A percentile compares a stretch with the other conserved stretches of the same genome.
phyloP scores from a whole-genome alignment of 1,284 basidiomycete genomes.

The Boletus subluridellus region DNA sequence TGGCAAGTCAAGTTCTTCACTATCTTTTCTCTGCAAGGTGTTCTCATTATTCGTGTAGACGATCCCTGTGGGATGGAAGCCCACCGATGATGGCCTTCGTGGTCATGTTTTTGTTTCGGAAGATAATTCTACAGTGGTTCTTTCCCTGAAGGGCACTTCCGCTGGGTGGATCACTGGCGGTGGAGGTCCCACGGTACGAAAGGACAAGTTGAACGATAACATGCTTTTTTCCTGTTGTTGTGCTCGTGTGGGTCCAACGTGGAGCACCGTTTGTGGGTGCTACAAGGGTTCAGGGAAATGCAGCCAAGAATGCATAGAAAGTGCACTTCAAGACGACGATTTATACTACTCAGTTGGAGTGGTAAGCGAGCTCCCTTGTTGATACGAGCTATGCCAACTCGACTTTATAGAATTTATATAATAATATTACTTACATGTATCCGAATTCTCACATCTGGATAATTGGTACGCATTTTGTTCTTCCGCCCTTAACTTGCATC shows the following conservation, averaged over 20 bases:
- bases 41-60: slow-evolving; percentile 37
- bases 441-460: slow-evolving; percentile 82
- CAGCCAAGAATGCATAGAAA: slow-evolving; percentile 69
- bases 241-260: slow-evolving; percentile 80
- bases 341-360: slow-evolving; percentile 75
- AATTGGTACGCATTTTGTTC: slow-evolving; percentile 35
- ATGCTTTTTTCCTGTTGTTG: slow-evolving; percentile 90
- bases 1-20: slow-evolving; percentile 36
- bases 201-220: slow-evolving; percentile 88
- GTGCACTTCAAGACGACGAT: slow-evolving; percentile 70
- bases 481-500: neutral
- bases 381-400: neutral
- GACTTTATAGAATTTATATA: slow-evolving; percentile 60
- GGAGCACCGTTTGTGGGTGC: slow-evolving; percentile 84
- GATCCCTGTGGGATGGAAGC: slow-evolving; percentile 84
- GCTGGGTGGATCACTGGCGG: slow-evolving; percentile 74
- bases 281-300: slow-evolving; percentile 68
- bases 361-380: slow-evolving; percentile 36
- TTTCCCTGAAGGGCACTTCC: slow-evolving; percentile 92
- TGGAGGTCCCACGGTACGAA: slow-evolving; percentile 55
- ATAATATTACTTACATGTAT: slow-evolving; percentile 79
- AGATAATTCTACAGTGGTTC: slow-evolving; percentile 82
- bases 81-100: slow-evolving; percentile 79
- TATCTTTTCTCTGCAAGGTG: neutral
- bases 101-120: slow-evolving; percentile 83